phyloP scores from a whole-genome alignment of 148 eudicot genomes.

The Dysphania ambrosioides region DNA sequence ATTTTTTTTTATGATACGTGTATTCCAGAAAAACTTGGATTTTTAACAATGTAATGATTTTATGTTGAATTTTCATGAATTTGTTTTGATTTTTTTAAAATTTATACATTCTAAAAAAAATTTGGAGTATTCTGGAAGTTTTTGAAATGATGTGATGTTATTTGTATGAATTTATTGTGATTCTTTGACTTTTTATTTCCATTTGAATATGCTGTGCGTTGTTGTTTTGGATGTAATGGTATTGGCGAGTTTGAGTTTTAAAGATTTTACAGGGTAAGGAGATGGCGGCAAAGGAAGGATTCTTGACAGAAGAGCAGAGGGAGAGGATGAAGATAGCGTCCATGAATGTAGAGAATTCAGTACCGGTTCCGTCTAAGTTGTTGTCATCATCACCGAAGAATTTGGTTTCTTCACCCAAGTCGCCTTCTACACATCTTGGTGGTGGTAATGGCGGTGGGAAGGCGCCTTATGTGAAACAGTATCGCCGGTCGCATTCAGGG shows the following conservation, averaged over 20 bases:
- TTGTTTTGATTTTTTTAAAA: background rate
- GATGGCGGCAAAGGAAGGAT: slow-evolving; percentile 89
- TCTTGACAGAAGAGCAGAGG: slow-evolving; percentile 89
- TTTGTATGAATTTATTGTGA: background rate
- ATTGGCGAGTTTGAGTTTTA: too few relatives aligned
- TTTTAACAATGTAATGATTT: background rate
- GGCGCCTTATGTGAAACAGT: slow-evolving; percentile 63
- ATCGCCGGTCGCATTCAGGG: slow-evolving; percentile 86
- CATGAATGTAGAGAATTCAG: slow-evolving; percentile 44
- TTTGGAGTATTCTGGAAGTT: too few relatives aligned
- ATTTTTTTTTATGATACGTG: background rate
- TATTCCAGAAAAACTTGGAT: background rate
- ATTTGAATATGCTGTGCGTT: background rate
- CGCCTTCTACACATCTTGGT: slow-evolving; percentile 42
- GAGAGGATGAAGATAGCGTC: slow-evolving; percentile 77
- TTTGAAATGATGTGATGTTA: background rate
- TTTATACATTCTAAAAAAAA: too few relatives aligned
- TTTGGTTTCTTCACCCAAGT: slow-evolving; percentile 45
- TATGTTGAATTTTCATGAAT: background rate
- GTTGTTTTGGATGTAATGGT: too few relatives aligned
- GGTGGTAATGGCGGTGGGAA: slow-evolving; percentile 39
- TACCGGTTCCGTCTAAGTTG: slow-evolving; percentile 22
- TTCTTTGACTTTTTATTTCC: background rate
- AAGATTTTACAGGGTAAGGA: slow-evolving; percentile 8
- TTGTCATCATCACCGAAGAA: slow-evolving; percentile 36